Evolutionary conservation across 805 yeast genomes (phyloP), one percentile per base, ranked within the genome.

Genomic region (Candida sonorensis): DNA sequence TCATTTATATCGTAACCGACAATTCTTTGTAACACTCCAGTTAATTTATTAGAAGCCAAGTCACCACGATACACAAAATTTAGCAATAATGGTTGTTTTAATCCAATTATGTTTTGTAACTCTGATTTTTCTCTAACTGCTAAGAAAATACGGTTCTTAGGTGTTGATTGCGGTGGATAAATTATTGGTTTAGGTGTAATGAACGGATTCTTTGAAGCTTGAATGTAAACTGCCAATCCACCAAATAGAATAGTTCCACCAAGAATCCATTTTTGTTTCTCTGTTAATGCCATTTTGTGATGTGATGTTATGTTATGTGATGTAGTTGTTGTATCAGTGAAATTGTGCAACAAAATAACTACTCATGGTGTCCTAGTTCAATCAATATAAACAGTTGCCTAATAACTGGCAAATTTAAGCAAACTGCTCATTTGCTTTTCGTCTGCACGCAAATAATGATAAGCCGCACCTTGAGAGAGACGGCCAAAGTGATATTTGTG

Each of bases 31-130:
- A 85, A 59, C 2, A 77, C 68, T 14, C 74, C 72, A 2, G 90
- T 80, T 23, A 81, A 65, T 37, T 67, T 66, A 49, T 80, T 75
- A 38, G 81, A 75, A 16, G 68, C 61, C 3, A 69, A 61, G 44
- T 81, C 85, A 8, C 85, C 85, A 35, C 75, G 50, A 26, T 72
- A 62, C 1, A 87, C 81, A 58, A 85, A 85, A 53, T 84, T 80
- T 46, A 83, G 62, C 28, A 84, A 54, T 34, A 82, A 56, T 2
- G 94, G 92, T 10, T 69, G 67, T 36, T 73, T 69, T 34, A 68
- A 60, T 19, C 76, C 50, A 23, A 77, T 44, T 18, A 70, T 45
- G 22, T 70, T 68, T 32, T 77, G 75, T 27, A 85, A 55, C 44
- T 85, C 94, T 32, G 64, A 57, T 14, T 70, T 69, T 4, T 69